These are phyloP conservation scores for Stevia rebaudiana DNA, from an alignment of 140 eudicot genomes.

Conservation along the genomic window DNA sequence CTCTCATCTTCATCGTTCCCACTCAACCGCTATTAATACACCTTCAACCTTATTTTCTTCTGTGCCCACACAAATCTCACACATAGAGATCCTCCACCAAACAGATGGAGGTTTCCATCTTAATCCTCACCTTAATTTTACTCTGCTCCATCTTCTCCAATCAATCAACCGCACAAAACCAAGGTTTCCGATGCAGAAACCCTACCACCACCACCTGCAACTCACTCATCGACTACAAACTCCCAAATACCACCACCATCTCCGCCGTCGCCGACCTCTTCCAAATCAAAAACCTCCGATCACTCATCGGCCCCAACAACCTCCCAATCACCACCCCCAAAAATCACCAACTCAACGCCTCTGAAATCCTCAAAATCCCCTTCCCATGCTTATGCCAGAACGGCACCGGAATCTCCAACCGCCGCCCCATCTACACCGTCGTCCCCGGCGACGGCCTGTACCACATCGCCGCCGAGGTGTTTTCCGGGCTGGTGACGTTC, in stretches of 20 bases:
- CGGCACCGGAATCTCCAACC: slow-evolving; percentile 57
- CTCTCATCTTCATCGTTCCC: not conserved
- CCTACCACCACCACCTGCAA: slow-evolving; percentile 32
- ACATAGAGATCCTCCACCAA: not conserved
- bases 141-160: slow-evolving; percentile 7
- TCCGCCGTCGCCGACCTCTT: slow-evolving; percentile 46
- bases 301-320: slow-evolving; percentile 65
- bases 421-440: slow-evolving; percentile 50
- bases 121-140: slow-evolving; percentile 4
- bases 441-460: slow-evolving; percentile 45
- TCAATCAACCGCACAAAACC: slow-evolving; percentile 13
- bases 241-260: slow-evolving; percentile 74
- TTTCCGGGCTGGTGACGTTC: slow-evolving; percentile 41
- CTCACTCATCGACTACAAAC: slow-evolving; percentile 53
- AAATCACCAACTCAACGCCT: slow-evolving; percentile 25
- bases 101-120: slow-evolving; percentile 4
- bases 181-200: slow-evolving; percentile 51
- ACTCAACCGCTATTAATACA: slow-evolving; percentile 9
- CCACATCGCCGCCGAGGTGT: slow-evolving; percentile 67
- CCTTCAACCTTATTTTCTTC: not conserved
- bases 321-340: slow-evolving; percentile 37
- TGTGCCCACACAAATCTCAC: not conserved
- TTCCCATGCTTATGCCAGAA: slow-evolving; percentile 73
- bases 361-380: slow-evolving; percentile 48
- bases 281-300: slow-evolving; percentile 35